phyloP scores from a whole-genome alignment of 2,329 filamentous ascomycete genomes.

The Xylaria sp. region DNA sequence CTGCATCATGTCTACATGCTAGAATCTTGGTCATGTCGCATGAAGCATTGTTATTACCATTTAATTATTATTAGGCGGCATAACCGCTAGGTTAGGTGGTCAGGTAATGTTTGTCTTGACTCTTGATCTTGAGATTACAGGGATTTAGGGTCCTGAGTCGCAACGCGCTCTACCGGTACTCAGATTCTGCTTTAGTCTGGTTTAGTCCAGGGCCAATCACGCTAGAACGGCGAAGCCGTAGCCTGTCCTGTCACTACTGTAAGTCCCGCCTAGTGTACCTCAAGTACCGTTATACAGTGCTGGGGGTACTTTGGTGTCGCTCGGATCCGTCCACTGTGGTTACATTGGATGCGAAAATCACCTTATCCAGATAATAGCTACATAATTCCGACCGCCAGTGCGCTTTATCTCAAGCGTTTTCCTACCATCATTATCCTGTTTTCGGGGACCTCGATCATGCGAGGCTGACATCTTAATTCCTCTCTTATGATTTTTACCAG shows the following conservation, averaged over 20 bases:
- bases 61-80: constrained; percentile 16
- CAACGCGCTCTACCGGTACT: neutral
- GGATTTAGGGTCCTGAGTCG: constrained; percentile 21
- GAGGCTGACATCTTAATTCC: constrained; percentile 17
- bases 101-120: constrained; percentile 12
- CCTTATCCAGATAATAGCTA: constrained; percentile 18
- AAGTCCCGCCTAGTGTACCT: neutral
- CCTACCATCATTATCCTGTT: constrained; percentile 3
- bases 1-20: constrained; percentile 1
- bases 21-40: constrained; percentile 10
- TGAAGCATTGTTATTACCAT: constrained; percentile 17
- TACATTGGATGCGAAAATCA: constrained; percentile 20
- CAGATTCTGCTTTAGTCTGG: neutral
- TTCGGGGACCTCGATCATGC: constrained; percentile 14
- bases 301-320: neutral
- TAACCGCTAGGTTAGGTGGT: neutral
- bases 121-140: constrained; percentile 25
- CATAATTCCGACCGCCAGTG: constrained; percentile 7
- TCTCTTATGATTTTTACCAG: neutral
- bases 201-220: constrained; percentile 2
- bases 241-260: neutral
- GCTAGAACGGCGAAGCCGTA: constrained; percentile 10
- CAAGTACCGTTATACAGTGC: neutral
- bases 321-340: constrained; percentile 18
- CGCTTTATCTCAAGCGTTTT: constrained; percentile 2